Evolutionary conservation across 164 flowering plant species (phyloP), one percentile per base, ranked within the genome.

Genomic region (Nymphaea thermarum): DNA sequence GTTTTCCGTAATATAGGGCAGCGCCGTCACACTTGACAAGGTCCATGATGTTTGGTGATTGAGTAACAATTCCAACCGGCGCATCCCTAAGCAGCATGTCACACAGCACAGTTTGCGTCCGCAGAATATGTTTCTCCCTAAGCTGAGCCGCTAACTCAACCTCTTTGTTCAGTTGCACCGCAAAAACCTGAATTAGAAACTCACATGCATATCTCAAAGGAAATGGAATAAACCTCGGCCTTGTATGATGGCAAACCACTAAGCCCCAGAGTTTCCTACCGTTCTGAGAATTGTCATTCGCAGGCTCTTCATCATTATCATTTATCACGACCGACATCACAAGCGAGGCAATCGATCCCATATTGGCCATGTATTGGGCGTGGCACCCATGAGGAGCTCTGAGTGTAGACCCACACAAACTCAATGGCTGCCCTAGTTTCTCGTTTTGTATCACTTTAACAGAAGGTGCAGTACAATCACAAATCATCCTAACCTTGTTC

Each of bases 331-430:
- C 85, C 60, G 95, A 82, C 88, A 89, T 81, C 64, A 87, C 95
- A 74, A 89, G 86, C 57, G 95, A 89, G 42, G 95, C 91, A 69
- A 80, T 80, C 1, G 95, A 80, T 64, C 88, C 87, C 95, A 88
- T 86, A 76, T 82, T 86, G n/a, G 75, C 79, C 91, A 88, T 88
- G 68, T 88, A 86, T 63, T 80, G 89, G 42, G 86, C 80, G 77
- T 89, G 95, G 70, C 95, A 89, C 5, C 90, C 90, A 72, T 89
- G 91, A 65, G 95, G 91, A 76, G 90, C 76, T 74, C 95, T 82
- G 67, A 89, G 71, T 6, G 86, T 76, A 12, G 95, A 89, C 63
- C 88, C 88, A 68, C 81, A 75, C 63, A 89, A 80, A 72, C 87
- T 82, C 75, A 89, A 65, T 42, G 88, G 83, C 68, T 80, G 83